Evolutionary conservation across 805 yeast species (phyloP).

Genomic region (Wickerhamiella vanderwaltii): DNA sequence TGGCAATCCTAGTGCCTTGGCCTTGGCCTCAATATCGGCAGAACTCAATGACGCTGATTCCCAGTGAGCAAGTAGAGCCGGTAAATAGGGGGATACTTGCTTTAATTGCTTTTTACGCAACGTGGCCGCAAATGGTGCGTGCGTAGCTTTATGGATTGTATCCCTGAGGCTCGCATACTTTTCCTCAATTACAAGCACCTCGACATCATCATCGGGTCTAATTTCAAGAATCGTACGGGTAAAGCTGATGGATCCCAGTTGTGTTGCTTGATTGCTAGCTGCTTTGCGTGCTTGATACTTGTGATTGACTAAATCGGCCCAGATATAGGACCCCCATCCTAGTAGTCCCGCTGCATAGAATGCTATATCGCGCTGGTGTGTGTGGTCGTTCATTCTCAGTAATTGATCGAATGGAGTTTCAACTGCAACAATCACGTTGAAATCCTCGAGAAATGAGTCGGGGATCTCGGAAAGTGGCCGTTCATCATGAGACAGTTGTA

Average conservation of each 20-base stretch:
- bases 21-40: constrained; percentile 20
- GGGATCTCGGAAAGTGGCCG: constrained; percentile 25
- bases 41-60: constrained; percentile 27
- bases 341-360: constrained; percentile 55
- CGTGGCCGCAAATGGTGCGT: constrained; percentile 13
- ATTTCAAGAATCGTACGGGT: constrained; percentile 35
- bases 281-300: constrained; percentile 26
- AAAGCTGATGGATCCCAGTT: constrained; percentile 37
- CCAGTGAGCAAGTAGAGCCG: constrained; percentile 46
- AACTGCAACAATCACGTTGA: constrained; percentile 65
- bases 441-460: constrained; percentile 36
- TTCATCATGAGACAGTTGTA: constrained; percentile 38
- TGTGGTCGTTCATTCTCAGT: constrained; percentile 37
- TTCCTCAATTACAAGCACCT: constrained; percentile 27
- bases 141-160: constrained; percentile 14
- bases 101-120: constrained; percentile 30
- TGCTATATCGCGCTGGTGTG: constrained; percentile 49
- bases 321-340: constrained; percentile 75
- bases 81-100: constrained; percentile 43
- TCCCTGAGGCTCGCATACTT: constrained; percentile 18
- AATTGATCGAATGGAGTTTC: constrained; percentile 39
- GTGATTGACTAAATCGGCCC: constrained; percentile 65
- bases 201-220: constrained; percentile 25
- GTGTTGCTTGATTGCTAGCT: constrained; percentile 28
- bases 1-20: constrained; percentile 35